Base-by-base conservation (phyloP, 2,329 filamentous ascomycete genomes). In the Zymoseptoria crescenta region DNA sequence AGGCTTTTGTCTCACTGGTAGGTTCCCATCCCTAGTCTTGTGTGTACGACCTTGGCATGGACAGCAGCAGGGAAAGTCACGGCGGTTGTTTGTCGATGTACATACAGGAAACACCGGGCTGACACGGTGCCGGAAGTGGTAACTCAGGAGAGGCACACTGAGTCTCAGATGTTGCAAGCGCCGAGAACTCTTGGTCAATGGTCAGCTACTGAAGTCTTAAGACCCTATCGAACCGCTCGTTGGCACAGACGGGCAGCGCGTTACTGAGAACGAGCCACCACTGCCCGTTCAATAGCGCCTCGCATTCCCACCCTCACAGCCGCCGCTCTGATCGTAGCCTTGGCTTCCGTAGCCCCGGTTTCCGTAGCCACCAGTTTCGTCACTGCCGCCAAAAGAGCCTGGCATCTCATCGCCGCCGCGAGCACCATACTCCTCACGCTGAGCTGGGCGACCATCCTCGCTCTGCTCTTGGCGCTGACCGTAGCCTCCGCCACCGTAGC, bases 401-500 rank as follows among this genome's bases (percentile, higher is more conserved):
- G 56, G 56, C 59, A 56, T 58, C 19, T 61, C 48, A 24, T 60
- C 61, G 50, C 59, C 61, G 20, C 53, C 59, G 49, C 58, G 60
- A 41, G 56, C 55, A 6, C 55, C 57, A 49, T 57, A 59, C 30
- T 57, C 57, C 13, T 62, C 53, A 21, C 51, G 52, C 52, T 52
- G 56, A 52, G 28, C 24, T 54, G 54, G 57, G 52, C 45, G 45
- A 28, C 56, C 52, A 35, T 54, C 54, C 16, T 53, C 56, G 52
- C 61, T 30, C 21, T 49, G 54, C 30, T 62, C 51, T 30, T 57
- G 41, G 19, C 55, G 58, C 8, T 59, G 59, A 20, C 55, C 56
- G 29, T 64, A 60, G 35, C 49, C 49, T 16, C 60, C 54, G 5
- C 63, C 63, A 9, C 59, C 61, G 45, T 61, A 62, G 48, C 60